These are phyloP conservation scores for Huntiella decipiens DNA, from an alignment of 2,329 filamentous ascomycete species.

Conservation along the genomic window DNA sequence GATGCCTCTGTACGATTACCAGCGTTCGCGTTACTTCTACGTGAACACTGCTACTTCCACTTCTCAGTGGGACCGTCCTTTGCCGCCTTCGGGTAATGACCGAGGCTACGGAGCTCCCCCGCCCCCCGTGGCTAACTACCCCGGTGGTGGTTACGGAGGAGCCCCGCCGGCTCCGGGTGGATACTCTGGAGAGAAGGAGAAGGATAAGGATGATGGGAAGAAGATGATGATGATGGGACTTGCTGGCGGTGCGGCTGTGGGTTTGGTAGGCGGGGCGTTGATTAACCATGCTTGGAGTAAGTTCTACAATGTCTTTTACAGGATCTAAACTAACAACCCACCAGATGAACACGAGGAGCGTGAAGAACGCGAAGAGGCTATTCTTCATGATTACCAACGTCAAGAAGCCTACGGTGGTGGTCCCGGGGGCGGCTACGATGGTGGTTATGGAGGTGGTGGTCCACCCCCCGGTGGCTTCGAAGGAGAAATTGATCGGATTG, in stretches of 20 bases:
- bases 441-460: constrained; percentile 12
- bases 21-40: constrained; percentile 44
- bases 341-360: constrained; percentile 6
- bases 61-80: constrained; percentile 45
- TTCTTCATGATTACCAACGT: constrained; percentile 3
- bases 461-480: constrained; percentile 4
- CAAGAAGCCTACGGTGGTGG: constrained; percentile 8
- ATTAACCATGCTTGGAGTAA: constrained; percentile 36
- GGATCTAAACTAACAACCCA: background rate
- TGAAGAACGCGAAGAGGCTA: constrained; percentile 2
- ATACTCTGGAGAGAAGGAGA: constrained; percentile 14
- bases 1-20: constrained; percentile 43
- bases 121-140: constrained; percentile 5
- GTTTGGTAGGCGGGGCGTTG: constrained; percentile 37
- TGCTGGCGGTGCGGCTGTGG: constrained; percentile 38
- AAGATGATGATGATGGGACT: constrained; percentile 39
- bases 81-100: constrained; percentile 11
- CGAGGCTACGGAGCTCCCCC: constrained; percentile 8
- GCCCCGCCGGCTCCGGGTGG: constrained; percentile 11
- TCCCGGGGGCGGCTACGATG: constrained; percentile 18
- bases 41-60: constrained; percentile 40
- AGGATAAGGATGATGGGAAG: constrained; percentile 26
- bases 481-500: background rate
- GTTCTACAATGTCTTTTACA: constrained; percentile 13
- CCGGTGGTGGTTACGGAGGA: background rate